These are phyloP conservation scores for Pichia sp. DNA, from an alignment of 1,139 yeast species.

Conservation along the genomic window DNA sequence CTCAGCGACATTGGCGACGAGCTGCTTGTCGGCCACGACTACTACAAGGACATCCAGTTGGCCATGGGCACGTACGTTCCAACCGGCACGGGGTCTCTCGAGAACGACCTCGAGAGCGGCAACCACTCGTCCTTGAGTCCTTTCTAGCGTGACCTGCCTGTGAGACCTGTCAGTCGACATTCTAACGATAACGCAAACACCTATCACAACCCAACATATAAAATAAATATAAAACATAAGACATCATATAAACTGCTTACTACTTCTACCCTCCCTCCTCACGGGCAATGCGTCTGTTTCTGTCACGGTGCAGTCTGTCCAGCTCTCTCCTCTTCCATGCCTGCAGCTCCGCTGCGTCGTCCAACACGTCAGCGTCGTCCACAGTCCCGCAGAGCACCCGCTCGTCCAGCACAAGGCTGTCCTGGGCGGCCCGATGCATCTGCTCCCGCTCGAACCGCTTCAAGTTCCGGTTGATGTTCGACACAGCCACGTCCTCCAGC, in stretches of 20 bases:
- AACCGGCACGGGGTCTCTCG: constrained; percentile 7
- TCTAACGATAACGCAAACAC: too few relatives aligned
- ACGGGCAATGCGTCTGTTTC: constrained; percentile 9
- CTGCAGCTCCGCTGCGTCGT: constrained; percentile 1
- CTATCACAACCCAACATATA: too few relatives aligned
- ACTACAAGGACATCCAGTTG: constrained; percentile 14
- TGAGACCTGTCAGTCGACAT: too few relatives aligned
- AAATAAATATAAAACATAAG: too few relatives aligned
- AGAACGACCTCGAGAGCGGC: constrained; percentile 4
- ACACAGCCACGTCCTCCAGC: neutral
- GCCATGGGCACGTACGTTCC: constrained; percentile 10
- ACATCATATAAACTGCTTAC: too few relatives aligned
- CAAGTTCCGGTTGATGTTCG: constrained; percentile 1
- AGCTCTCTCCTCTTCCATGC: constrained; percentile 14
- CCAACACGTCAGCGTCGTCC: constrained; percentile 6
- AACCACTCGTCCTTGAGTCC: neutral
- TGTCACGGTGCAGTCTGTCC: constrained; percentile 12
- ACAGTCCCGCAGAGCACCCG: neutral
- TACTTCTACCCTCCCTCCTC: neutral
- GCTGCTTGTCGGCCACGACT: constrained; percentile 11
- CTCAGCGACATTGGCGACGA: constrained; percentile 1
- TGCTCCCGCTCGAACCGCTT: neutral
- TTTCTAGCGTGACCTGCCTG: too few relatives aligned
- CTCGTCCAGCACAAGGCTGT: constrained; percentile 1
- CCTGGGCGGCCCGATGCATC: neutral